These are phyloP conservation scores for Smallanthus sonchifolius DNA, from an alignment of 129 eudicot genomes.

Conservation along the genomic window DNA sequence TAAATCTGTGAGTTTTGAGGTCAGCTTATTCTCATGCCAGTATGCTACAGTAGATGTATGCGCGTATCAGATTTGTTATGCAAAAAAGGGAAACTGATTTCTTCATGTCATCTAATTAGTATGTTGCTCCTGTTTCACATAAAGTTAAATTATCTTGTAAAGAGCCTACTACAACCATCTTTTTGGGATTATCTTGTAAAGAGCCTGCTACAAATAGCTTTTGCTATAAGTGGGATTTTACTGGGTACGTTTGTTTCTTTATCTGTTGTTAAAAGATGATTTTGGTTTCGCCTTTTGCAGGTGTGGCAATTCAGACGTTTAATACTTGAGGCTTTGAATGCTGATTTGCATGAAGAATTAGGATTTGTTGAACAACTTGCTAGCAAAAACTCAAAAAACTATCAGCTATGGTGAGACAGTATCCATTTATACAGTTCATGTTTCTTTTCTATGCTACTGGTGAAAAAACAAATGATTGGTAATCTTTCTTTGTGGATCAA, in stretches of 20 bases:
- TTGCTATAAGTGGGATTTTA: too few relatives aligned
- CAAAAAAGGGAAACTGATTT: background rate
- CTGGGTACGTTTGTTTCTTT: too few relatives aligned
- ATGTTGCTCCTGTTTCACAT: background rate
- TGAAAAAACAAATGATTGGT: background rate
- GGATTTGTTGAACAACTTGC: conserved; percentile 66
- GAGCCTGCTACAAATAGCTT: background rate
- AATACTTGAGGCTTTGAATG: conserved; percentile 64
- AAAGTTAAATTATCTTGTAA: background rate
- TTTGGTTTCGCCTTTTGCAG: conserved; percentile 30
- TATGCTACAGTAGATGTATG: background rate
- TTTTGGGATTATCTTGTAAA: background rate
- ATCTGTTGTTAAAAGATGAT: background rate
- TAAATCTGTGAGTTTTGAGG: background rate
- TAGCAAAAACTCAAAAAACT: conserved; percentile 71
- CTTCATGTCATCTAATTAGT: background rate
- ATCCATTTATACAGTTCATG: conserved; percentile 3
- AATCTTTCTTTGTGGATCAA: background rate
- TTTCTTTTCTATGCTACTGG: conserved; percentile 5
- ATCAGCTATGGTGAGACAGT: conserved; percentile 80
- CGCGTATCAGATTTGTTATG: background rate
- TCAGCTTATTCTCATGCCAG: background rate
- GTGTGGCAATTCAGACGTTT: conserved; percentile 93
- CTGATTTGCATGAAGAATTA: conserved; percentile 62
- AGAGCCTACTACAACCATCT: background rate